phyloP scores from a whole-genome alignment of 805 yeast species.

The Candida loeiensis region DNA sequence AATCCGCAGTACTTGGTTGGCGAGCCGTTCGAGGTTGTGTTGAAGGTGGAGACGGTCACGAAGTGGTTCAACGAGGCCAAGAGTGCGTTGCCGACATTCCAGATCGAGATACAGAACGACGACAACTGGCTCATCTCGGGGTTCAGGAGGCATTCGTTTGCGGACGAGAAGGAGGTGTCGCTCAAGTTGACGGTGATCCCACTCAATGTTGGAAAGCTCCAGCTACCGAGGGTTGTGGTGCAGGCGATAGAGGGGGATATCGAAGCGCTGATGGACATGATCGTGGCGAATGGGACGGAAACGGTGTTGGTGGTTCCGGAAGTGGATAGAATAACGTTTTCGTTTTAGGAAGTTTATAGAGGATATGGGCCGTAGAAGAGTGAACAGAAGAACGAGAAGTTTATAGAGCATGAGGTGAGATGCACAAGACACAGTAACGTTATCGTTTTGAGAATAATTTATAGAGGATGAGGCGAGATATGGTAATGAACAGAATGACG shows the following conservation, averaged over 20 bases:
- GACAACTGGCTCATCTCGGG: slow-evolving; percentile 87
- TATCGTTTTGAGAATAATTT: no score
- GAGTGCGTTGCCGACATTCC: slow-evolving; percentile 24
- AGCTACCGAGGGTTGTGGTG: slow-evolving; percentile 58
- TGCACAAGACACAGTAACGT: no score
- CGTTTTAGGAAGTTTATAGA: slow-evolving; percentile 37
- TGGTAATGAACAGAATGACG: not conserved
- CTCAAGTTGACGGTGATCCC: slow-evolving; percentile 61
- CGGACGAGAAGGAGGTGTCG: slow-evolving; percentile 22
- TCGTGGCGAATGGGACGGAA: slow-evolving; percentile 65
- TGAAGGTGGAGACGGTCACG: slow-evolving; percentile 43
- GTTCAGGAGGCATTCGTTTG: slow-evolving; percentile 50
- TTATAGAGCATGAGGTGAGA: no score
- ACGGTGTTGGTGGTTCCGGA: slow-evolving; percentile 71
- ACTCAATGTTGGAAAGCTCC: slow-evolving; percentile 66
- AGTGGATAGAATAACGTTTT: slow-evolving; percentile 54
- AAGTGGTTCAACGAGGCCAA: slow-evolving; percentile 38
- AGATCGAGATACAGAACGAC: slow-evolving; percentile 46
- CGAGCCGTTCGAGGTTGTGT: slow-evolving; percentile 48
- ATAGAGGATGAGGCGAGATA: not conserved
- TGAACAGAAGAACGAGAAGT: not conserved
- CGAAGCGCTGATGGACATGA: slow-evolving; percentile 51
- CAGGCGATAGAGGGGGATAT: slow-evolving; percentile 23
- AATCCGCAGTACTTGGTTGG: slow-evolving; percentile 55
- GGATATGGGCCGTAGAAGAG: no score